phyloP scores from a whole-genome alignment of 805 yeast genomes.

The Clavispora phyllophila region DNA sequence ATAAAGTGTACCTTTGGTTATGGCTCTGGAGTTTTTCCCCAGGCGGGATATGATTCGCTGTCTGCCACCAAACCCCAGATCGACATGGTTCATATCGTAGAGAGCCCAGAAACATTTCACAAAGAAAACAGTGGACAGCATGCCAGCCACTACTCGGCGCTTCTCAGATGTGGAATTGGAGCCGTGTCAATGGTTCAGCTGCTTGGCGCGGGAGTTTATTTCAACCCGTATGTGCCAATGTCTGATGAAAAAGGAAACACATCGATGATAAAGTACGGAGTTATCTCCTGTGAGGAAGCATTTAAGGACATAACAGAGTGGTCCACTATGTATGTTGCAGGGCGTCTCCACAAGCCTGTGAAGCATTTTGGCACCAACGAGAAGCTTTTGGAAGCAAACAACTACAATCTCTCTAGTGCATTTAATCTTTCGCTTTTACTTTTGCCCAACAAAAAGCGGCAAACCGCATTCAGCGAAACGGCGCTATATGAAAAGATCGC shows the following conservation, averaged over 20 bases:
- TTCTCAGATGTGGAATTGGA: slow-evolving; percentile 39
- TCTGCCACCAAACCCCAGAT: slow-evolving; percentile 56
- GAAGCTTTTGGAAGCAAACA: slow-evolving; percentile 55
- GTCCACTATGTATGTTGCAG: slow-evolving; percentile 84
- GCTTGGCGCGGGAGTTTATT: slow-evolving; percentile 86
- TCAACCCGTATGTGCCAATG: slow-evolving; percentile 80
- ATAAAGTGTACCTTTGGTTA: slow-evolving; percentile 83
- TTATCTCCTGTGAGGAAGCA: slow-evolving; percentile 59
- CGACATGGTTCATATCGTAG: slow-evolving; percentile 80
- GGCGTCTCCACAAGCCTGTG: slow-evolving; percentile 92
- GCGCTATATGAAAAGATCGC: slow-evolving; percentile 75
- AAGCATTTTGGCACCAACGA: slow-evolving; percentile 64
- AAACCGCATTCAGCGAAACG: slow-evolving; percentile 44
- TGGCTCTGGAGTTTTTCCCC: slow-evolving; percentile 90
- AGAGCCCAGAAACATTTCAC: slow-evolving; percentile 75
- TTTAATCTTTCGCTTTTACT: slow-evolving; percentile 62
- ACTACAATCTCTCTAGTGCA: slow-evolving; percentile 73
- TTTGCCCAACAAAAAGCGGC: slow-evolving; percentile 19
- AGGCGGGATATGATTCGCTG: slow-evolving; percentile 36
- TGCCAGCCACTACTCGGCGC: slow-evolving; percentile 73
- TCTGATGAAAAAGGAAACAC: slow-evolving; percentile 31
- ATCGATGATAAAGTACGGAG: slow-evolving; percentile 73
- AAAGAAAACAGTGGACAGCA: slow-evolving; percentile 58
- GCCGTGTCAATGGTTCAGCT: slow-evolving; percentile 52
- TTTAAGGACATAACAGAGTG: slow-evolving; percentile 74